phyloP scores from a whole-genome alignment of 2,329 filamentous ascomycete species.

The Shiraia bambusicola region DNA sequence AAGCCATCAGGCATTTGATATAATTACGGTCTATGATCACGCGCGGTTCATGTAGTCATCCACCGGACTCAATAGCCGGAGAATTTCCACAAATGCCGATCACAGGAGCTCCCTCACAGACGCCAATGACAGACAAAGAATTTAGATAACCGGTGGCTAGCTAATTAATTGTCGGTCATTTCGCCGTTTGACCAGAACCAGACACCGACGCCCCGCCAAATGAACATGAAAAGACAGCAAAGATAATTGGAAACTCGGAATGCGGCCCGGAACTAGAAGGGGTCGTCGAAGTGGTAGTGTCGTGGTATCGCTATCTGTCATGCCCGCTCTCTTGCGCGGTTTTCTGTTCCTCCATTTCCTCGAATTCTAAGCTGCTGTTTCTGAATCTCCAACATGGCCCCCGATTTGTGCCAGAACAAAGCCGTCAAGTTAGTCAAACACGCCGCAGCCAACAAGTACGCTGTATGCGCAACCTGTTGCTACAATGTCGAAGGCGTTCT shows the following conservation, averaged over 20 bases:
- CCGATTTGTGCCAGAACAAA: slow-evolving; percentile 50
- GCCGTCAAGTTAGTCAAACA: slow-evolving; percentile 56
- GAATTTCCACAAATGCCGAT: neutral
- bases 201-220: slow-evolving; percentile 17
- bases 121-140: neutral
- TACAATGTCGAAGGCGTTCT: slow-evolving; percentile 73
- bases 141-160: slow-evolving; percentile 15
- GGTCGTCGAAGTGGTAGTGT: too few species aligned
- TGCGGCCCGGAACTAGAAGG: slow-evolving; percentile 13
- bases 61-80: too few species aligned
- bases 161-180: slow-evolving; percentile 21
- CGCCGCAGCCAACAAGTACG: slow-evolving; percentile 58
- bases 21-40: too few species aligned
- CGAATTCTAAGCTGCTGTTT: neutral
- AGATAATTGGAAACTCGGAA: slow-evolving; percentile 19
- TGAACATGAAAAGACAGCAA: neutral
- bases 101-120: neutral
- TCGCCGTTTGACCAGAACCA: slow-evolving; percentile 12
- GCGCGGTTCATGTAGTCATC: too few species aligned
- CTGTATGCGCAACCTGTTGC: slow-evolving; percentile 62
- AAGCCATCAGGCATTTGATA: neutral
- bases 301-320: neutral
- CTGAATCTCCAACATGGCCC: slow-evolving; percentile 53
- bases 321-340: neutral
- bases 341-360: slow-evolving; percentile 1